Evolutionary conservation across 495 filamentous ascomycete species (phyloP), one percentile per base, ranked within the genome.

Genomic region (Aspergillus conjunctus): DNA sequence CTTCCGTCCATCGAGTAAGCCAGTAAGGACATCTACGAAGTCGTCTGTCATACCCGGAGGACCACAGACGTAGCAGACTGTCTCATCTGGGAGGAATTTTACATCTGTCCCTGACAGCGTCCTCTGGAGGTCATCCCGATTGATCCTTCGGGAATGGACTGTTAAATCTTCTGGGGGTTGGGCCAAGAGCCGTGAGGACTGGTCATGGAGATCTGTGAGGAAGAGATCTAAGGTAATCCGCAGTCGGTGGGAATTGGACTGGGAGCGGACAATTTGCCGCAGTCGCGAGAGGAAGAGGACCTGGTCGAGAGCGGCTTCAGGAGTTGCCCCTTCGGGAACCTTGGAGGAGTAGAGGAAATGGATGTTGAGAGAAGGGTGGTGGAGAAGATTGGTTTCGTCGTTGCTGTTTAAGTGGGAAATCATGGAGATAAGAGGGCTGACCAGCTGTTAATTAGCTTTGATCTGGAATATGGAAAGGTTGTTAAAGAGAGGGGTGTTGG

Each of bases 1-100:
- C 34, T 73, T 70, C 89, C 83, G 5, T 81, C 85, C 26, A 85
- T 68, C 17, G n/a, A 64, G 52, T 18, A 83, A 77, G 1, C 60
- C 62, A 3, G 70, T 64, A 2, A 86, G 68, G 15, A 75, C 73
- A n/a, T 77, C 77, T 0, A 93, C 89, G 61, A 92, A 81, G 56
- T 87, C 81, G 72, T 95, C 91, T 3, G 89, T 93, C 91, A 95
- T 94, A 9, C 56, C 55, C 17, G 88, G 88, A 15, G 90, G 87
- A 7, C 92, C 91, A 68, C 92, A 95, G 0, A 96, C 79, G 68
- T 93, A 96, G 39, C 83, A 85, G 0, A 91, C 84, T 2, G 86
- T 82, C 0, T 72, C 61, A 7, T 69, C 58, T 34, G 83, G 77
- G 49, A 81, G 74, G 4, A 66, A 56, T 4, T 58, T 54, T 0